Percentiles rank a stretch among this genome's conserved stretches.
phyloP scores from a whole-genome alignment of 805 yeast species.

The Sungouiozyma intestinalis region DNA sequence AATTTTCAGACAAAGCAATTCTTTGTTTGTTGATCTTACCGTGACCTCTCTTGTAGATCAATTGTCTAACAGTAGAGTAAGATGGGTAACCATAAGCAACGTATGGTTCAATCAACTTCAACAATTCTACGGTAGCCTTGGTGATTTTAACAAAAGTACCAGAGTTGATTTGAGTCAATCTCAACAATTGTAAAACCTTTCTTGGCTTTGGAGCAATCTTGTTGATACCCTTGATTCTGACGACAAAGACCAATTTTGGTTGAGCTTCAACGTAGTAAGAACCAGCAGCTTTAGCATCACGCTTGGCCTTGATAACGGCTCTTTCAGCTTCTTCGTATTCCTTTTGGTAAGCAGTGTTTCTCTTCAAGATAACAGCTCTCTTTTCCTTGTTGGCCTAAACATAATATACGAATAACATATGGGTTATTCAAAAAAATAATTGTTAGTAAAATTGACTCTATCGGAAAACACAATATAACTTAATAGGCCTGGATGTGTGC shows the following conservation, averaged over 20 bases:
- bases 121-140: constrained; percentile 89
- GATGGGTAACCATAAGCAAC: constrained; percentile 97
- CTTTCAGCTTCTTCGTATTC: constrained; percentile 92
- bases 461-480: not conserved
- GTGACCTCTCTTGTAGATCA: constrained; percentile 95
- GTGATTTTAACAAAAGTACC: constrained; percentile 92
- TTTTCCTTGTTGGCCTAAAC: constrained; percentile 42
- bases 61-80: constrained; percentile 81
- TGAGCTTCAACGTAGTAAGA: constrained; percentile 93
- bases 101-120: constrained; percentile 92
- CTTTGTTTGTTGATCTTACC: constrained; percentile 96
- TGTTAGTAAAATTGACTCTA: not conserved
- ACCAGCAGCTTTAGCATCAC: constrained; percentile 90
- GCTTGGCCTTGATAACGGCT: constrained; percentile 75
- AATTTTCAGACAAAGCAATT: constrained; percentile 79
- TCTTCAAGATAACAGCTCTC: constrained; percentile 70
- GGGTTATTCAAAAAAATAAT: not conserved
- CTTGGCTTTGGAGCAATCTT: constrained; percentile 99
- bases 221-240: constrained; percentile 99
- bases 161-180: constrained; percentile 88
- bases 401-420: too few relatives aligned
- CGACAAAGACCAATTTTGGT: constrained; percentile 87
- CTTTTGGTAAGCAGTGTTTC: constrained; percentile 94
- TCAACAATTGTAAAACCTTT: constrained; percentile 90
- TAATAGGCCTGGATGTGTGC: not conserved